Evolutionary conservation across 257 asterid genomes (phyloP), one percentile per base, ranked within the genome.

Genomic region (Nicotiana tabacum): DNA sequence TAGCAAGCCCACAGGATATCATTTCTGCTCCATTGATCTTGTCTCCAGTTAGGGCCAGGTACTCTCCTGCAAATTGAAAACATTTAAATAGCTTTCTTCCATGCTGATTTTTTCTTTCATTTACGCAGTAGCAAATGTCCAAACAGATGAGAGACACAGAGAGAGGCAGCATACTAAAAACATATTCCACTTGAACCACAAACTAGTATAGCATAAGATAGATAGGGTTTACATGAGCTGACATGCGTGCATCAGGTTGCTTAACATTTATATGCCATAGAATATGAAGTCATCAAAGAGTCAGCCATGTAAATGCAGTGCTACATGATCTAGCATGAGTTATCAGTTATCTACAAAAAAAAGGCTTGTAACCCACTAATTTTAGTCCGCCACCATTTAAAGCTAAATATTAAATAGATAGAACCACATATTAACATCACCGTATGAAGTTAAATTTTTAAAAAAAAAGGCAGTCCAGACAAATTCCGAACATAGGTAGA

Each of bases 1-100:
- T 93, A 29, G 99, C 98, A 81, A 96, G 98, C 84, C 99, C 99
- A 86, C 98, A 94, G 13, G 97, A 90, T 37, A 92, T 66, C 98
- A 94, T 93, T 89, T 96, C 98, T 9, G 84, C 90, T 77, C 99
- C 99, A 67, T 84, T 93, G 83, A 96, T 90, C 87, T 90, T 96
- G 67, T 86, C 95, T 81, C 99, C 99, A 12, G 98, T 96, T 70
- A 96, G 83, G 66, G 90, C 99, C 90, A 96, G 85, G 86, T 96
- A 96, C 85, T 96, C 99, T 85, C 98, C 98, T 96, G 93, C 85
- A 79, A 77, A 85, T 37, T 13, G 21, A 27, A 76, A 51, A 13
- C 79, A 72, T 76, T 51, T 27, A 32, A 65, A 67, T 67, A 16
- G 48, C 48, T 33, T 66, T 17, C 76, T 16, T 67, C 76, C 48